Base-by-base conservation (phyloP, 2,329 filamentous ascomycete genomes). In the Aspergillus sp. region DNA sequence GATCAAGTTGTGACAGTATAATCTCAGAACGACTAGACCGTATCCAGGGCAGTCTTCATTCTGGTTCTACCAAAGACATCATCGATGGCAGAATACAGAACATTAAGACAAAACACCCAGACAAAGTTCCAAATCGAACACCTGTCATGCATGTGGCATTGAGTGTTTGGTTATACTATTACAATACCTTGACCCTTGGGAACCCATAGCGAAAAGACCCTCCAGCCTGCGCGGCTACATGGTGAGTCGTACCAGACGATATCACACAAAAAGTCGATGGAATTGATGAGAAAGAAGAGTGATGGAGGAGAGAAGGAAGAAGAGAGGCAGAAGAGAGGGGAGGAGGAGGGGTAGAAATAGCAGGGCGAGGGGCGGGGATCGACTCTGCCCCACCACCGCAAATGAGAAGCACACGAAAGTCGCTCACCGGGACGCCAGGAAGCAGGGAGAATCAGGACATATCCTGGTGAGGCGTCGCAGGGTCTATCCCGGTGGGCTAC, bases 1-100 rank as follows among this genome's bases (percentile, higher is more conserved):
- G 83, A 86, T 87, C 84, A 88, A 88, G 84, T 88, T 87, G 77
- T 73, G 71, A 77, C 82, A 83, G 83, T 86, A 83, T 85, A 71
- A 78, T 86, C 82, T 86, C 82, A 86, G 82, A 83, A 72, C 73
- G 60, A 61, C 52, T 56, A 49, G 44, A 29, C 33, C 42, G 39
- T 28, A 64, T 65, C 60, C 59, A 55, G 56, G 58, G 52, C 56
- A 53, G 53, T 58, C 56, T 52, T 56, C 43, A 43, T 40, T 45
- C 43, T 41, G 33, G 44, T 32, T 27, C 31, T 27, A 27, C 9
- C 13, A 27, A 27, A 43, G 6, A 32, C 39, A 29, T 39, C 42
- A 41, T 40, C 45, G 31, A 41, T 12, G 42, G 7, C 44, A 39
- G 36, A 39, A 47, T 43, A 49, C 44, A 51, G 42, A 46, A 43